These are phyloP conservation scores for Forsythia suspensa DNA, from an alignment of 257 asterid species.

Conservation along the genomic window DNA sequence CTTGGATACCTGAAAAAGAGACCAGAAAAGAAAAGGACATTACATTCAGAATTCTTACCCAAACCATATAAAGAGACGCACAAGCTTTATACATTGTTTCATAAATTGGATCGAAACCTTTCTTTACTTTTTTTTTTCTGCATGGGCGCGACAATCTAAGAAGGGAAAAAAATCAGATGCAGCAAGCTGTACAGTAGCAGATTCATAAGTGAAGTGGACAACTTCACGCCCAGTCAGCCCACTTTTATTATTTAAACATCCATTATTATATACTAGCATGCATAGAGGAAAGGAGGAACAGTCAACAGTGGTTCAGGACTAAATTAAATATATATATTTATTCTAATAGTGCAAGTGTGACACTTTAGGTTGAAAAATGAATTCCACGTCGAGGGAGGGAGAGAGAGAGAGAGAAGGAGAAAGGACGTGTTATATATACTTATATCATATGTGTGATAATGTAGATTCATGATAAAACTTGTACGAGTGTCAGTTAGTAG, in stretches of 20 bases:
- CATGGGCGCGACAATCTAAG: conserved; percentile 73
- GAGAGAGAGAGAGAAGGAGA: neutral
- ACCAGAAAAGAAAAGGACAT: conserved; percentile 62
- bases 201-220: conserved; percentile 36
- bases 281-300: neutral
- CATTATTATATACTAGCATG: conserved; percentile 9
- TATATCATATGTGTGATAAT: conserved; percentile 1
- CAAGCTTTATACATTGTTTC: conserved; percentile 36
- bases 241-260: conserved; percentile 3
- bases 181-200: conserved; percentile 26
- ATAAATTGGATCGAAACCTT: conserved; percentile 14
- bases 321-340: too few species aligned
- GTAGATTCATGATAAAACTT: conserved; percentile 2
- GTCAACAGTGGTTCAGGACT: too few species aligned
- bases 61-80: conserved; percentile 41
- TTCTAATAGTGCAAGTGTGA: too few species aligned
- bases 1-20: conserved; percentile 97
- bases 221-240: conserved; percentile 38
- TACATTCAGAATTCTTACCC: conserved; percentile 39
- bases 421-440: neutral
- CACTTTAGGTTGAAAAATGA: neutral
- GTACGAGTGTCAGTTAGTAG: conserved; percentile 2
- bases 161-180: conserved; percentile 30
- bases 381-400: neutral
- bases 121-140: conserved; percentile 12